phyloP scores from a whole-genome alignment of 2,329 filamentous ascomycete species.

The Colletotrichum simmondsii region DNA sequence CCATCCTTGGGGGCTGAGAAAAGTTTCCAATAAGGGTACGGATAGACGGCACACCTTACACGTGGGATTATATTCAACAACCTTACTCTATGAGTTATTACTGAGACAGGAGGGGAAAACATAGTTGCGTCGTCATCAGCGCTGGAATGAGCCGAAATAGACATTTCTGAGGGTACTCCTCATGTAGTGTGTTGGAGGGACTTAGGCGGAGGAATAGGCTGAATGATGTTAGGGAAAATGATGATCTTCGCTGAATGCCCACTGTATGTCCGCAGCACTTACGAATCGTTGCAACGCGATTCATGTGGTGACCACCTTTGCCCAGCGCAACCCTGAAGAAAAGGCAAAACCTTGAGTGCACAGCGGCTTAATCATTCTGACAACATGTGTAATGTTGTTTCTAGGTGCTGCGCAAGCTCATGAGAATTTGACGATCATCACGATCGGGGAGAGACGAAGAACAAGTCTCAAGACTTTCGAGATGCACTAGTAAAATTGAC shows the following conservation, averaged over 20 bases:
- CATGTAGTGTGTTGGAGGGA: no score
- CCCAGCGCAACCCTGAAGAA: neutral
- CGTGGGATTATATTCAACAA: neutral
- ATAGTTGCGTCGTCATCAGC: neutral
- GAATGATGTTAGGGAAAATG: neutral
- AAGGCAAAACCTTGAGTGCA: neutral
- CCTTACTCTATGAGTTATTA: neutral
- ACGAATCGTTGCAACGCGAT: neutral
- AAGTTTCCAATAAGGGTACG: neutral
- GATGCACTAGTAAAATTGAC: neutral
- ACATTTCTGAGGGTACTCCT: neutral
- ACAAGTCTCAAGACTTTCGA: neutral
- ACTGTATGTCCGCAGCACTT: neutral
- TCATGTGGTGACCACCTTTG: neutral
- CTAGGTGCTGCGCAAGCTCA: neutral
- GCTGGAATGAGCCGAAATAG: neutral
- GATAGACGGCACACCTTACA: neutral
- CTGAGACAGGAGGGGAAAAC: neutral
- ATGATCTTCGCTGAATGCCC: conserved; percentile 1
- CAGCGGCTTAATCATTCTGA: neutral
- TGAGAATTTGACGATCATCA: neutral
- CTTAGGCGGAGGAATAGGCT: neutral
- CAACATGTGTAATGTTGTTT: neutral
- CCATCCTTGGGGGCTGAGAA: neutral
- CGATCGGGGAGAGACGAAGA: neutral